Conservation (phyloP, 2,329 filamentous ascomycete species). For the Nannizziopsis barbatae region DNA sequence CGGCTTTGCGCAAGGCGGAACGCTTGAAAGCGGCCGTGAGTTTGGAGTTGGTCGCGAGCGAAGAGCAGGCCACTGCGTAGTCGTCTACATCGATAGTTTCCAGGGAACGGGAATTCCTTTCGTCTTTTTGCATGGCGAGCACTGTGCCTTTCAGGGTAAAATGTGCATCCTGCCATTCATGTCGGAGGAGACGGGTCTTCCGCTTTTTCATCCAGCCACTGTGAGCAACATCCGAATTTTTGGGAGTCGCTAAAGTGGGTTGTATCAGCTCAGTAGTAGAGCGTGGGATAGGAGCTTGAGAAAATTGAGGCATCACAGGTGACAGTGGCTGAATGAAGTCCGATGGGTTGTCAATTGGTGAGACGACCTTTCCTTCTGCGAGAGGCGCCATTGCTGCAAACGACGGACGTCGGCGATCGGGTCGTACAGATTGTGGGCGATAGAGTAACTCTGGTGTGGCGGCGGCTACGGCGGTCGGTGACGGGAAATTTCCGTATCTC, state of each 20-base stretch:
- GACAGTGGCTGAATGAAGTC: constrained; percentile 18
- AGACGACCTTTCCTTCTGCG: constrained; percentile 19
- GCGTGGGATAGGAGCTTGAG: background rate
- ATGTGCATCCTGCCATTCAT: constrained; percentile 89
- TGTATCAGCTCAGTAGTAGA: background rate
- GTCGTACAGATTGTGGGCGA: constrained; percentile 35
- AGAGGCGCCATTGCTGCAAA: constrained; percentile 22
- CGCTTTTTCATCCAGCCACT: constrained; percentile 91
- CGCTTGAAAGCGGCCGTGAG: constrained; percentile 72
- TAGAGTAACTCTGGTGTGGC: constrained; percentile 31
- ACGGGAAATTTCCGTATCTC: constrained; percentile 52
- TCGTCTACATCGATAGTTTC: constrained; percentile 32
- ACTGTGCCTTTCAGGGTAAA: constrained; percentile 70
- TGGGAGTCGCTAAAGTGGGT: constrained; percentile 21
- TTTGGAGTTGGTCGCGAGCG: constrained; percentile 63
- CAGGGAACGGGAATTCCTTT: constrained; percentile 22
- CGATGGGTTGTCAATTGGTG: constrained; percentile 25
- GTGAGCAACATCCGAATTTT: constrained; percentile 48
- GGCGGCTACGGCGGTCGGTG: constrained; percentile 17
- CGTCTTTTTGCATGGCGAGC: constrained; percentile 36
- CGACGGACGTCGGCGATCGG: constrained; percentile 24
- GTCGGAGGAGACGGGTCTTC: constrained; percentile 74
- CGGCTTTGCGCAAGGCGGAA: constrained; percentile 30
- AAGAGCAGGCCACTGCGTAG: constrained; percentile 29
- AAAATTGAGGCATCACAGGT: background rate